Percentiles rank a stretch among this genome's conserved stretches.
phyloP scores from a whole-genome alignment of 208 protist genomes.

The Crithidia fasciculata region DNA sequence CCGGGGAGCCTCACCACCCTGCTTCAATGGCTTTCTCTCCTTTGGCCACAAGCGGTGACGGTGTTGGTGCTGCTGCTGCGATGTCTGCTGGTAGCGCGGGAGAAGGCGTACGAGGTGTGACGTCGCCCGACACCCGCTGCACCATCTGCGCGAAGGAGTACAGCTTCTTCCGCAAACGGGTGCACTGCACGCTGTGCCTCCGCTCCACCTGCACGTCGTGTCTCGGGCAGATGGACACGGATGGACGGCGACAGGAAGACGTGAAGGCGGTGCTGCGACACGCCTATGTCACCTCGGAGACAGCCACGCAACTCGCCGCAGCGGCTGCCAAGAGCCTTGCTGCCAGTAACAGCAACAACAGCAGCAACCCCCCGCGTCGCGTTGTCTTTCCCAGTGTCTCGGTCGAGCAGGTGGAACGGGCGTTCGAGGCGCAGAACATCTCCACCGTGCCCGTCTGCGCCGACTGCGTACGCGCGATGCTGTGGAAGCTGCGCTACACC shows the following conservation, averaged over 20 bases:
- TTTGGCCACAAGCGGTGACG: neutral
- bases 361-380: neutral
- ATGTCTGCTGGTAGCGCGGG: neutral
- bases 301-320: slow-evolving; percentile 20
- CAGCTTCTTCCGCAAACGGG: slow-evolving; percentile 73
- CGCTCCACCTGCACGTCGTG: slow-evolving; percentile 68
- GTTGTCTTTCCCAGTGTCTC: slow-evolving; percentile 28
- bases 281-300: slow-evolving; percentile 30
- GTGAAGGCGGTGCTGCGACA: slow-evolving; percentile 37
- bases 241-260: slow-evolving; percentile 39
- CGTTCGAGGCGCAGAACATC: slow-evolving; percentile 23
- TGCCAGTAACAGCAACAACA: neutral
- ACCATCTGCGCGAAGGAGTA: slow-evolving; percentile 72
- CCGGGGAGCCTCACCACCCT: neutral
- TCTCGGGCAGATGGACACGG: slow-evolving; percentile 55
- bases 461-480: slow-evolving; percentile 63
- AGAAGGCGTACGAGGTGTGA: slow-evolving; percentile 3
- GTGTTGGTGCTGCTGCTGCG: neutral
- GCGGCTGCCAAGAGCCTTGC: slow-evolving; percentile 9
- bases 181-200: slow-evolving; percentile 68
- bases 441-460: slow-evolving; percentile 57
- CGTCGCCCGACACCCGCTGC: slow-evolving; percentile 35
- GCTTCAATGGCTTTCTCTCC: slow-evolving; percentile 16
- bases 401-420: slow-evolving; percentile 23
- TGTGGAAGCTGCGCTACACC: slow-evolving; percentile 51